phyloP scores from a whole-genome alignment of 1,139 yeast genomes.

The Meyerozyma sp. region DNA sequence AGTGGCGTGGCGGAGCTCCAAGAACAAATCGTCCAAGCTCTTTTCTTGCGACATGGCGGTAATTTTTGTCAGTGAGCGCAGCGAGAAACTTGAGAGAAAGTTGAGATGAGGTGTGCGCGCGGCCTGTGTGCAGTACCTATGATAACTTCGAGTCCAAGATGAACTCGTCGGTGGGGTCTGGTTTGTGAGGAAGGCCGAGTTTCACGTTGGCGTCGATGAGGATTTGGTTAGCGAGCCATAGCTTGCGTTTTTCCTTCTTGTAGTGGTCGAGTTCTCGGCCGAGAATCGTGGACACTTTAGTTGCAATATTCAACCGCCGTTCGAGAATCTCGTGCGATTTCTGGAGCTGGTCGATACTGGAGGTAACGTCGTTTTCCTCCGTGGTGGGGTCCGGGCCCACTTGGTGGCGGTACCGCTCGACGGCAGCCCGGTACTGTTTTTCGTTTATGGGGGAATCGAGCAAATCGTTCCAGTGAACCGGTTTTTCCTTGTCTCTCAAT shows the following conservation, averaged over 20 bases:
- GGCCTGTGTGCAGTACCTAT: neutral
- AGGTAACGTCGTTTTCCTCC: conserved; percentile 2
- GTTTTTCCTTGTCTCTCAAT: conserved; percentile 12
- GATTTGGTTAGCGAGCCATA: conserved; percentile 56
- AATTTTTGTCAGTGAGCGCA: neutral
- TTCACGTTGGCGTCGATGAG: conserved; percentile 47
- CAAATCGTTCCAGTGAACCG: conserved; percentile 10
- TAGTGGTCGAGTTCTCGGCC: conserved; percentile 33
- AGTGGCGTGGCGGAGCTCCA: conserved; percentile 23
- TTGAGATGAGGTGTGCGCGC: neutral
- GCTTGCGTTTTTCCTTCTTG: conserved; percentile 32
- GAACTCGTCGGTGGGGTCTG: conserved; percentile 7
- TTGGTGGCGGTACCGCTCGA: conserved; percentile 23
- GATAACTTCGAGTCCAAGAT: neutral
- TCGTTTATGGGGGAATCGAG: conserved; percentile 28
- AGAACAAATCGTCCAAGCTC: conserved; percentile 31
- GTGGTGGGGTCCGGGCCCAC: conserved; percentile 9
- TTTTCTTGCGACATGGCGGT: conserved; percentile 1
- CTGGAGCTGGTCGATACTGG: neutral
- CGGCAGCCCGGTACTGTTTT: conserved; percentile 32
- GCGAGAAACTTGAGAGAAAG: neutral
- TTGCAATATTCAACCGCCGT: conserved; percentile 32
- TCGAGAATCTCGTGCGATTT: conserved; percentile 6
- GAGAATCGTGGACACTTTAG: conserved; percentile 43
- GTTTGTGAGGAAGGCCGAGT: conserved; percentile 20